Percentiles rank a stretch among this genome's conserved stretches.
phyloP scores from a whole-genome alignment of 176 grass and related monocot species.

The Olyra latifolia region DNA sequence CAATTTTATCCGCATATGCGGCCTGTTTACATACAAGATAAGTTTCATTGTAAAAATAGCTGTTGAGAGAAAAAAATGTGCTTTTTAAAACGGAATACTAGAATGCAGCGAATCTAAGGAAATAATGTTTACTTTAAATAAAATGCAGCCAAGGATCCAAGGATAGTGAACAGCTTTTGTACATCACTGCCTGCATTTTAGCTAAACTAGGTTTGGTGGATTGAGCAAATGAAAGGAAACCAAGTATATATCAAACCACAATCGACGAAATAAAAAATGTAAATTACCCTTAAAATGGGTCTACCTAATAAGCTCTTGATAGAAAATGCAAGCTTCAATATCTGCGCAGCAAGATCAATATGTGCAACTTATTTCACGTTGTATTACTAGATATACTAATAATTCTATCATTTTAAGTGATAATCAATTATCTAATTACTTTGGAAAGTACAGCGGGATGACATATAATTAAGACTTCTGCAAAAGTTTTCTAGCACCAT shows the following conservation, averaged over 20 bases:
- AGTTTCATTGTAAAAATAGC: background rate
- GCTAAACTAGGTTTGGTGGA: background rate
- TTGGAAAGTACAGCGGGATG: background rate
- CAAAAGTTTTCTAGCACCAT: background rate
- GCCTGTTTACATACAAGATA: conserved; percentile 51
- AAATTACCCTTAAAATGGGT: background rate
- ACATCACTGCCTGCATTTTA: too few species aligned
- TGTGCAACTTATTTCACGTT: background rate
- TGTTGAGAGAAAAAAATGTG: background rate
- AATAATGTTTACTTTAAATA: background rate
- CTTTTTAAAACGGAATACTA: background rate
- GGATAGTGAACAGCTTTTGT: too few species aligned
- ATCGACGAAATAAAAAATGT: background rate
- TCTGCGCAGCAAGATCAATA: background rate
- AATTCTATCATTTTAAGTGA: background rate
- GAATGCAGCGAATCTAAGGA: background rate
- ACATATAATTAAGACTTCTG: conserved; percentile 1
- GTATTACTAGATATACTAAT: background rate
- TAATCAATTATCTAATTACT: conserved; percentile 1
- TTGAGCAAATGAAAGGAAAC: background rate
- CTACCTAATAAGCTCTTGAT: background rate
- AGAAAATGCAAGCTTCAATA: background rate
- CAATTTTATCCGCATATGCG: conserved; percentile 85
- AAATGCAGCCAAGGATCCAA: background rate
- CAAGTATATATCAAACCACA: background rate